Evolutionary conservation across 768 basidiomycete genomes (phyloP), one percentile per base, ranked within the genome.

Genomic region (Hygrophorus russula): DNA sequence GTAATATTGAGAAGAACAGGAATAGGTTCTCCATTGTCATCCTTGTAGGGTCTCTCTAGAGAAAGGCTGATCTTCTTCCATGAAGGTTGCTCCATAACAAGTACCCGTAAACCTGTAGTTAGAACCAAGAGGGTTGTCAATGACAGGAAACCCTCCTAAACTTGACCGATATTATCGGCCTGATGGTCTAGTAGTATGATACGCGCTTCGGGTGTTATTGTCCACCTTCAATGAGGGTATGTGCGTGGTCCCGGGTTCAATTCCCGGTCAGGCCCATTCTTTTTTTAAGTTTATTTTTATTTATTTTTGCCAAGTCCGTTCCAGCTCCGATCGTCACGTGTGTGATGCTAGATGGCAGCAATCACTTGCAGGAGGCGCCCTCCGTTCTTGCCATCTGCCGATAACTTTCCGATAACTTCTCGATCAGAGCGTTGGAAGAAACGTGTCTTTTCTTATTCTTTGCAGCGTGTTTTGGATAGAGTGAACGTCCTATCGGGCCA

Each of bases 31-130:
- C 82, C 85, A 30, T 70, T 60, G 50, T 90, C 86, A 53, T 87
- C 81, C 58, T 81, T 87, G 65, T 88, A 88, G 0, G 83, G 85
- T 31, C 77, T 68, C 56, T 91, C 87, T 27, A 91, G 69, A 1
- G 84, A 80, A 8, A 89, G 63, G 47, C 63, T 79, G 30, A 80
- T 64, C 49, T 70, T 70, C 54, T 73, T 78, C 74, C 78, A 82
- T n/a, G 33, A n/a, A 9, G 33, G 5, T 9, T 13, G 17, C 10
- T 13, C 13, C 13, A 35, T 17, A n/a, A 5, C n/a, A 3, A n/a
- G 33, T n/a, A n/a, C n/a, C n/a, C n/a, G n/a, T n/a, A n/a, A n/a
- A n/a, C n/a, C n/a, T n/a, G n/a, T n/a, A n/a, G n/a, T n/a, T n/a
- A n/a, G n/a, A n/a, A n/a, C n/a, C n/a, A n/a, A n/a, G n/a, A n/a